phyloP scores from a whole-genome alignment of 163 green algal genomes.

The Botryococcus braunii region DNA sequence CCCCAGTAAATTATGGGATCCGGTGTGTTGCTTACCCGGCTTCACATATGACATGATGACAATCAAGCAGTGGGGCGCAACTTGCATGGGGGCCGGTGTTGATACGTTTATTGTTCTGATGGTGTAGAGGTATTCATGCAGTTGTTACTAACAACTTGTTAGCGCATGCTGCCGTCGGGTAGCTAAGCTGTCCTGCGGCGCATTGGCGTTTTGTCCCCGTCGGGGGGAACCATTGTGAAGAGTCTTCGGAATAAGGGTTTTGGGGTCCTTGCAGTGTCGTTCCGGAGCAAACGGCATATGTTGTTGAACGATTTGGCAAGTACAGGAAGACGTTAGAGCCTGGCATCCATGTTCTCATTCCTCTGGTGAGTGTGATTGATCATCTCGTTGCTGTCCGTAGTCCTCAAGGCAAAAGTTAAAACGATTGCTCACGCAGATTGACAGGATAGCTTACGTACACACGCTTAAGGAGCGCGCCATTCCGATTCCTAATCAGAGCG shows the following conservation, averaged over 20 bases:
- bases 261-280: constrained; percentile 43
- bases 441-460: constrained; percentile 90
- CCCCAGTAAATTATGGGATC: constrained; percentile 38
- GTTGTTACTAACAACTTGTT: not conserved
- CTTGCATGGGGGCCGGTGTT: no score
- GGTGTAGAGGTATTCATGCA: no score
- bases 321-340: constrained; percentile 70
- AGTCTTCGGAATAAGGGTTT: not conserved
- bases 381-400: not conserved
- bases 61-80: not conserved
- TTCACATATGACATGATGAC: not conserved
- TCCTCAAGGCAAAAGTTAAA: not conserved
- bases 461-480: constrained; percentile 89
- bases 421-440: constrained; percentile 48
- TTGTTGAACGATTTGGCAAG: constrained; percentile 83
- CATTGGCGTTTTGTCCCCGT: not conserved
- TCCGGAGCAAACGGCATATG: constrained; percentile 59
- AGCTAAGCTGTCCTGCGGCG: not conserved
- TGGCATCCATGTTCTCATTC: constrained; percentile 92
- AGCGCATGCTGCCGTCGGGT: not conserved
- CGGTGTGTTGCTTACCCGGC: not conserved
- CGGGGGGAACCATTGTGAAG: not conserved
- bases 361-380: constrained; percentile 45
- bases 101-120: no score
- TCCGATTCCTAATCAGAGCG: constrained; percentile 43